Conservation (phyloP, 257 asterid genomes). For the Solanum chmielewskii region DNA sequence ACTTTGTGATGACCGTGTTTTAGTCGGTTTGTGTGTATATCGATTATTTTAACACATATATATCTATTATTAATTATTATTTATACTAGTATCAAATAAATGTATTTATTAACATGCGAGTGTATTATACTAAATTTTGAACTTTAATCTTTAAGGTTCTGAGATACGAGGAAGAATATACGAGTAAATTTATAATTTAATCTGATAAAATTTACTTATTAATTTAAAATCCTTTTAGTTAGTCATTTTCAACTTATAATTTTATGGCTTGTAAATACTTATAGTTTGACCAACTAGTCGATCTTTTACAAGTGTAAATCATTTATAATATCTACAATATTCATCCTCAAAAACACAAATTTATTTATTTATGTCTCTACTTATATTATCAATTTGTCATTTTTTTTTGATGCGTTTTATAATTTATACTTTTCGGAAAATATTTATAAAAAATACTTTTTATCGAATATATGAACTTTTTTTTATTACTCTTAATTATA, state of each 20-base stretch:
- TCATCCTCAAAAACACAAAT: background rate
- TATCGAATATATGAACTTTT: background rate
- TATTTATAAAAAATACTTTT: background rate
- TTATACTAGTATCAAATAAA: background rate
- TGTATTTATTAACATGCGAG: background rate
- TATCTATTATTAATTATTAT: background rate
- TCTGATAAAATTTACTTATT: background rate
- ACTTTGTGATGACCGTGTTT: accelerated
- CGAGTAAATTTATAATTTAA: background rate
- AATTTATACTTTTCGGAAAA: background rate
- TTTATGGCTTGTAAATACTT: background rate
- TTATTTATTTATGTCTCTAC: background rate
- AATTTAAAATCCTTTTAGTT: background rate
- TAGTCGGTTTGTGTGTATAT: background rate
- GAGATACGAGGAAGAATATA: background rate
- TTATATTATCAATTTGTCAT: background rate
- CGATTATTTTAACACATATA: background rate
- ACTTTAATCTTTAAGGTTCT: background rate
- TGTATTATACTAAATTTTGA: background rate
- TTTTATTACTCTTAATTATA: background rate
- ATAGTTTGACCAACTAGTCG: background rate
- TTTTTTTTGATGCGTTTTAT: background rate
- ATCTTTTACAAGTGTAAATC: background rate
- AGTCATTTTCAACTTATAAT: background rate
- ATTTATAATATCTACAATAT: background rate